phyloP scores from a whole-genome alignment of 768 basidiomycete genomes.

The Gyrodon lividus region DNA sequence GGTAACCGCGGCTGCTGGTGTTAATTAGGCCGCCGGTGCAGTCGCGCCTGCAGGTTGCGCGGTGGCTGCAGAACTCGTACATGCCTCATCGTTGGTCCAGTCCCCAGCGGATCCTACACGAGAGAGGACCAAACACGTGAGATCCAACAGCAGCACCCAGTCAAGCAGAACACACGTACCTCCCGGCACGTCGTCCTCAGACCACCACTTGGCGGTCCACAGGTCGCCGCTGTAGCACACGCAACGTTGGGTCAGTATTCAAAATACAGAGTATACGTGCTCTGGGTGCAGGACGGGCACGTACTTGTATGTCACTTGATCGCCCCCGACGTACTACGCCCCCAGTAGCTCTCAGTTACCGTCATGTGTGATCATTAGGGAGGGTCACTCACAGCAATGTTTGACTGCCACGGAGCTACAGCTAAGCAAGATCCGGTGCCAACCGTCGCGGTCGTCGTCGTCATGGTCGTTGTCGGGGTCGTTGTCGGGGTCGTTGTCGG shows the following conservation, averaged over 20 bases:
- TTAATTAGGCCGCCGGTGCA: too few species aligned
- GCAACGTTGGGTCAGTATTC: too few species aligned
- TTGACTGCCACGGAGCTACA: conserved; percentile 41
- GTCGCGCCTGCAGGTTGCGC: too few species aligned
- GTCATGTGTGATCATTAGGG: not conserved
- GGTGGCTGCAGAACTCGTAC: conserved; percentile 5
- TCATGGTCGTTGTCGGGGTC: not conserved
- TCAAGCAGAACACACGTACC: conserved; percentile 10
- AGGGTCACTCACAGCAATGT: conserved; percentile 35
- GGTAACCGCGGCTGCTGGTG: too few species aligned
- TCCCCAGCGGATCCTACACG: conserved; percentile 22
- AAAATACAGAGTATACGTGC: too few species aligned
- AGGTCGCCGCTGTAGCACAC: conserved; percentile 39
- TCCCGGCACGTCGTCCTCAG: conserved; percentile 33
- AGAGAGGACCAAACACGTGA: not conserved
- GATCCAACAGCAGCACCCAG: not conserved
- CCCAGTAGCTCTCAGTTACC: not conserved
- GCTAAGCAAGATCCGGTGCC: conserved; percentile 38
- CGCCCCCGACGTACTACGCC: conserved; percentile 43
- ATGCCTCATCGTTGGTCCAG: conserved; percentile 30
- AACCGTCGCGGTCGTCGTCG: conserved; percentile 17
- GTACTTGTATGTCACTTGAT: conserved; percentile 41
- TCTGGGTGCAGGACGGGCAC: too few species aligned
- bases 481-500: conserved; percentile 15
- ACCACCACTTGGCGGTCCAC: conserved; percentile 49